phyloP scores from a whole-genome alignment of 441 rosid genomes.

The Populus hybrid region DNA sequence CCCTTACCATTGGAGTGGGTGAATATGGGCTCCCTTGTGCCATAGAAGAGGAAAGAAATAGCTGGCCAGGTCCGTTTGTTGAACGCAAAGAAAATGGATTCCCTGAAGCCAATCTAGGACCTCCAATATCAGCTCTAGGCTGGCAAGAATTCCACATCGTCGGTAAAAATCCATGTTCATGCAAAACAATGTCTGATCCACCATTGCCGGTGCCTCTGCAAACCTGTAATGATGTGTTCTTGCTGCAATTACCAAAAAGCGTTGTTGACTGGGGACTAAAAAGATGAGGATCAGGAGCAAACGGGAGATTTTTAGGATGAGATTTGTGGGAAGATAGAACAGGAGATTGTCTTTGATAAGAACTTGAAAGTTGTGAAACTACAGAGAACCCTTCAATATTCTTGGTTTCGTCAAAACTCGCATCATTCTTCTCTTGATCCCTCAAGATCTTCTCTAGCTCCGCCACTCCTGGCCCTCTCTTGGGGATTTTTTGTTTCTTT shows the following conservation, averaged over 20 bases:
- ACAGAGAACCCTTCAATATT: constrained; percentile 18
- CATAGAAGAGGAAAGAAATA: constrained; percentile 30
- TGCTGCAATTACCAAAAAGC: constrained; percentile 12
- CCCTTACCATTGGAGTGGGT: constrained; percentile 33
- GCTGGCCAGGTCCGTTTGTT: constrained; percentile 28
- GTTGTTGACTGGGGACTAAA: constrained; percentile 16
- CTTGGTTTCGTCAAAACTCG: constrained; percentile 7
- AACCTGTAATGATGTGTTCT: neutral
- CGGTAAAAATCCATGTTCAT: constrained; percentile 27
- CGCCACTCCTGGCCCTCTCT: constrained; percentile 79
- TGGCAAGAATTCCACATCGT: constrained; percentile 23
- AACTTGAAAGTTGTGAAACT: constrained; percentile 4
- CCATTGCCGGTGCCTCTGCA: neutral
- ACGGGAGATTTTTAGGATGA: constrained; percentile 5
- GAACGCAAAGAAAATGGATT: constrained; percentile 27
- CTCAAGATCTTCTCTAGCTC: constrained; percentile 76
- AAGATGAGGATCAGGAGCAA: constrained; percentile 12
- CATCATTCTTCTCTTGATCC: constrained; percentile 39
- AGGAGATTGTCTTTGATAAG: constrained; percentile 8
- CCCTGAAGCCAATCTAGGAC: constrained; percentile 28
- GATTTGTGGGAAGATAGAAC: neutral
- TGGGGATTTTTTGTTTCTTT: constrained; percentile 41
- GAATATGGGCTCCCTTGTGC: constrained; percentile 35
- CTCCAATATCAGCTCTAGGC: constrained; percentile 10
- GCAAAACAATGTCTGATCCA: constrained; percentile 25